Base-by-base conservation (phyloP, 768 basidiomycete species). In the Macrocybe gigantea region DNA sequence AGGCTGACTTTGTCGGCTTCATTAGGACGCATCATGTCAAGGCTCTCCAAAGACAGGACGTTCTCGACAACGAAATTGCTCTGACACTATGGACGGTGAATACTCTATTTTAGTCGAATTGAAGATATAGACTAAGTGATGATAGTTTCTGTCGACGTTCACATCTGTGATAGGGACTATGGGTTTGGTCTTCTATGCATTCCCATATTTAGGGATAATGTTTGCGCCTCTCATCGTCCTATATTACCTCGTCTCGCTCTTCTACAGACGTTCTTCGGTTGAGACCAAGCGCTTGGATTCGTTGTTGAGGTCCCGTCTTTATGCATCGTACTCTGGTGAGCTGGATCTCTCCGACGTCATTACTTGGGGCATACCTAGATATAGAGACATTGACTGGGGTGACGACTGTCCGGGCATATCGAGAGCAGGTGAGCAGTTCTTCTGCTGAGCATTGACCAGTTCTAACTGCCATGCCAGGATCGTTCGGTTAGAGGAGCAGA, bases 231-330 rank as follows among this genome's bases (percentile, higher is more conserved):
- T 83, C 59, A 50, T 57, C 3, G 49, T 79, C 10, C 55, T 82
- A 8, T 84, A 83, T 58, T 79, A 75, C 58, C 53, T 70, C 38
- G 74, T 71, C 7, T 75, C 74, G 8, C 53, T 74, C 11, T 85
- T 75, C 56, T 84, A 85, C 56, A 71, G 82, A 22, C 70, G 75
- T 6, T 76, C 73, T 0, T 83, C 82, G 0, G 79, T 84, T 2
- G 82, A 83, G 56, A 74, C 78, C 2, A 83, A 85, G 57, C 75
- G 83, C 12, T 61, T 83, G 15, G 83, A 84, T 55, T 83, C 82
- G 0, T 53, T 83, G 15, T 64, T 83, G 57, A 72, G 83, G 7
- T 85, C 83, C 0, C 58, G 66, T 3, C 61, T 85, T 35, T 83
- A 81, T 56, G 68, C 73, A 1, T 75, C 80, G 1, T 80, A 77